These are phyloP conservation scores for Lentinula edodes DNA, from an alignment of 768 basidiomycete genomes.

Conservation along the genomic window DNA sequence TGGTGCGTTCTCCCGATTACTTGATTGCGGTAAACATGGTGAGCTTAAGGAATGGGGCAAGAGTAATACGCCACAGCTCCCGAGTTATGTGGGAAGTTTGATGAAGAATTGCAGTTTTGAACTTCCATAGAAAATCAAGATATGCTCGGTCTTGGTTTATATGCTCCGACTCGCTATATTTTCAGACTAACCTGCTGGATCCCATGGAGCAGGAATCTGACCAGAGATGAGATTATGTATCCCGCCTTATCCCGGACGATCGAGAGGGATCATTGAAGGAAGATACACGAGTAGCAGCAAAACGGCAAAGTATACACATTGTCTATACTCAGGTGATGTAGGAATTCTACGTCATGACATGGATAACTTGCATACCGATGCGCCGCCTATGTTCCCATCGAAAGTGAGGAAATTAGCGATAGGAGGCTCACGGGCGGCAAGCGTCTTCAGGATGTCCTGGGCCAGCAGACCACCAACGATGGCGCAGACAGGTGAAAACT, in stretches of 20 bases:
- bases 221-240: too few relatives aligned
- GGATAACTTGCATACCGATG: constrained; percentile 55
- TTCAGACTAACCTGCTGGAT: too few relatives aligned
- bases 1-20: not conserved
- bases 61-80: not conserved
- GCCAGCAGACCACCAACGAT: constrained; percentile 92
- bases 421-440: constrained; percentile 87
- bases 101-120: not conserved
- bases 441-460: constrained; percentile 89
- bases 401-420: constrained; percentile 90
- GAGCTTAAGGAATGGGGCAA: too few relatives aligned
- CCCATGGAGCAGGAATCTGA: too few relatives aligned
- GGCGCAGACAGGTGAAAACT: constrained; percentile 92
- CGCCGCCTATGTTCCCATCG: constrained; percentile 76
- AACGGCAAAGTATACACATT: too few relatives aligned
- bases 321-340: not conserved
- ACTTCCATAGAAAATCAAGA: not conserved
- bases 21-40: too few relatives aligned
- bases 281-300: too few relatives aligned
- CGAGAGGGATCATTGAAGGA: too few relatives aligned
- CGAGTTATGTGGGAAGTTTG: not conserved
- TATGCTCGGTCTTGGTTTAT: too few relatives aligned
- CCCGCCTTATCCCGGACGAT: too few relatives aligned
- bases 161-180: too few relatives aligned
- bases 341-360: constrained; percentile 28